Evolutionary conservation across 2,329 filamentous ascomycete species (phyloP).

Genomic region (Aspergillus awamori): DNA sequence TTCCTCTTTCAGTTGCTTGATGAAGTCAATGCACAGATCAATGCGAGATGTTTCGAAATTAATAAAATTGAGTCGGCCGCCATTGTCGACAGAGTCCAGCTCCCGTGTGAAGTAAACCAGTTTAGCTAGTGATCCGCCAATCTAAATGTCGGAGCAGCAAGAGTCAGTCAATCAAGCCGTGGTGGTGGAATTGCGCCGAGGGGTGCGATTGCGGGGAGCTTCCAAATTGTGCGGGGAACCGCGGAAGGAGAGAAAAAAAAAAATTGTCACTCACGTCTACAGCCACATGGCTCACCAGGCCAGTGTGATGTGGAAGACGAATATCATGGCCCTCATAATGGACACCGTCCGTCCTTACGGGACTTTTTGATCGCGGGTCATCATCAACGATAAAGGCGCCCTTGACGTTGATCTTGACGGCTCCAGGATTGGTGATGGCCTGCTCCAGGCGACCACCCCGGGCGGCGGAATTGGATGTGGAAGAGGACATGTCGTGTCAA

Average conservation of each 20-base stretch:
- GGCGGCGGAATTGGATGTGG: conserved; percentile 27
- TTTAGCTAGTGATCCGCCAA: conserved; percentile 93
- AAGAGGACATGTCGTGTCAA: conserved; percentile 35
- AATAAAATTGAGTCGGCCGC: conserved; percentile 90
- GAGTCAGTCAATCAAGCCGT: conserved; percentile 13
- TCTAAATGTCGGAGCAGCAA: conserved; percentile 56
- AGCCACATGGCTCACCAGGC: conserved; percentile 93
- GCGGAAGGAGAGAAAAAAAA: conserved; percentile 22
- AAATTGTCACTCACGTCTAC: conserved; percentile 72
- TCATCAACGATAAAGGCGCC: conserved; percentile 96
- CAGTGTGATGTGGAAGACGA: conserved; percentile 91
- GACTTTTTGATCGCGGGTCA: conserved; percentile 57
- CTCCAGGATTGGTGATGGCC: conserved; percentile 62
- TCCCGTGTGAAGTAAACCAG: conserved; percentile 97
- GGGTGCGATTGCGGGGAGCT: conserved; percentile 34
- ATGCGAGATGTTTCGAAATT: conserved; percentile 96
- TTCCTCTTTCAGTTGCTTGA: conserved; percentile 81
- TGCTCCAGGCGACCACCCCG: conserved; percentile 39
- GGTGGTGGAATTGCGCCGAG: conserved; percentile 14
- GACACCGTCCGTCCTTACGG: conserved; percentile 58
- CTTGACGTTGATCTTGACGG: conserved; percentile 93
- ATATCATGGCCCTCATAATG: conserved; percentile 87
- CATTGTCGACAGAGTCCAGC: conserved; percentile 73
- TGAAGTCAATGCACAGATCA: conserved; percentile 89
- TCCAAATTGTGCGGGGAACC: conserved; percentile 34